Base-by-base conservation (phyloP, 2,329 filamentous ascomycete species). In the Fusarium piperis region DNA sequence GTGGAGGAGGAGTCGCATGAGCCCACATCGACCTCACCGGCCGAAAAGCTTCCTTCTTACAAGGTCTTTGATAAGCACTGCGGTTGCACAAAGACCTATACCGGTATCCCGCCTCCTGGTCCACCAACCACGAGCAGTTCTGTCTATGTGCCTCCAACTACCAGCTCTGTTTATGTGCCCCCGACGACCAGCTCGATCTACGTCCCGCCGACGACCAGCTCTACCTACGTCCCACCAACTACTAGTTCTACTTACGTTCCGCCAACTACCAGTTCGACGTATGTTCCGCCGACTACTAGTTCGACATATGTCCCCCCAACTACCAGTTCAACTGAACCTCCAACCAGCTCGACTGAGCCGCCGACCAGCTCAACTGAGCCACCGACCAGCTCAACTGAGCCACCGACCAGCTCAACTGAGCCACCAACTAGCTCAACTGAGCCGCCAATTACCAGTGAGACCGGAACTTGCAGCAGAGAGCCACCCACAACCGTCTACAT, bases 21-120 rank as follows among this genome's bases (percentile, higher is more conserved):
- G 11, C 44, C 28, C 16, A 18, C 44, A 13, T 30, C 44, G 30
- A 28, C 44, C 16, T 28, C 44, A 5, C 44, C 23, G 1, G 44
- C 16, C 44, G 44, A 30, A n/a, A 30, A 51, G 16, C 26, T 13
- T 8, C 26, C 44, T 28, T 51, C 62, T 4, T 67, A 53, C 23
- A 56, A 70, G 38, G 33, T 59, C 18, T 72, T 33, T 30, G 20
- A 72, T 26, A 20, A 56, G 16, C n/a, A 36, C 26, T 72, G 69
- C 26, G 58, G 62, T 15, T 72, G 69, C 28, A 51, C 44, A 30
- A 51, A 51, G 44, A 51, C 44, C 26, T 51, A 30, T 12, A 51
- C 44, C 11, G 44, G 44, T 18, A 13, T 13, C 44, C 44, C 44
- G 26, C 44, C 44, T 6, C 44, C 44, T 18, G 44, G 26, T 16